phyloP scores from a whole-genome alignment of 768 basidiomycete species.

The Amanita rimosa region DNA sequence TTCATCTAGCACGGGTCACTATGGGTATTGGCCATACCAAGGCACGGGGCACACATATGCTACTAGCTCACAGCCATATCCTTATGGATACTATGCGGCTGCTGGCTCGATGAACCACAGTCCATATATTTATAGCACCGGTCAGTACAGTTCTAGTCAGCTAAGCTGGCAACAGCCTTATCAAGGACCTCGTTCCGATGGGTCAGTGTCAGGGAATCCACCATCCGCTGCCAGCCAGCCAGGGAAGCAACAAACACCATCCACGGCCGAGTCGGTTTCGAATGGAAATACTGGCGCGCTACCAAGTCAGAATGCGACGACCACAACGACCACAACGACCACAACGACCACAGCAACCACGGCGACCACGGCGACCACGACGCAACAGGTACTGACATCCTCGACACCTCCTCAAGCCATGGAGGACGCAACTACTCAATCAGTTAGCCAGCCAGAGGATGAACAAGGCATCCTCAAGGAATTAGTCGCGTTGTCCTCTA shows the following conservation, averaged over 20 bases:
- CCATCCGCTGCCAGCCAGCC: background rate
- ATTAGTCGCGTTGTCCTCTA: slow-evolving; percentile 14
- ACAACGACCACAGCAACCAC: no score
- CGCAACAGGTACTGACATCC: background rate
- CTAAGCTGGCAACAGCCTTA: slow-evolving; percentile 15
- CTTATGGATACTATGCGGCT: slow-evolving; percentile 10
- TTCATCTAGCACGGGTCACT: slow-evolving; percentile 15
- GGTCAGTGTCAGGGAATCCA: slow-evolving; percentile 4
- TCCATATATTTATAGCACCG: slow-evolving; percentile 8
- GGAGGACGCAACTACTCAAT: background rate
- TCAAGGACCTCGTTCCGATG: slow-evolving; percentile 9
- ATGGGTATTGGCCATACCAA: slow-evolving; percentile 27
- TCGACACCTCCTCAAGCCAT: background rate
- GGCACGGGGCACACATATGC: slow-evolving; percentile 2
- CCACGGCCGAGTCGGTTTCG: background rate
- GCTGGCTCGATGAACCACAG: slow-evolving; percentile 8
- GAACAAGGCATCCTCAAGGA: slow-evolving; percentile 6
- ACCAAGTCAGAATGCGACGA: background rate
- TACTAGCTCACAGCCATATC: slow-evolving; percentile 15
- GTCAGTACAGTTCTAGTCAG: slow-evolving; percentile 7
- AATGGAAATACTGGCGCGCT: background rate
- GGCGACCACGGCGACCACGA: background rate
- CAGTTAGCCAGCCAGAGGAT: background rate
- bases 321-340: background rate
- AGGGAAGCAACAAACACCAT: background rate